Conservation (phyloP, 768 basidiomycete genomes). For the Amanita inopinata region DNA sequence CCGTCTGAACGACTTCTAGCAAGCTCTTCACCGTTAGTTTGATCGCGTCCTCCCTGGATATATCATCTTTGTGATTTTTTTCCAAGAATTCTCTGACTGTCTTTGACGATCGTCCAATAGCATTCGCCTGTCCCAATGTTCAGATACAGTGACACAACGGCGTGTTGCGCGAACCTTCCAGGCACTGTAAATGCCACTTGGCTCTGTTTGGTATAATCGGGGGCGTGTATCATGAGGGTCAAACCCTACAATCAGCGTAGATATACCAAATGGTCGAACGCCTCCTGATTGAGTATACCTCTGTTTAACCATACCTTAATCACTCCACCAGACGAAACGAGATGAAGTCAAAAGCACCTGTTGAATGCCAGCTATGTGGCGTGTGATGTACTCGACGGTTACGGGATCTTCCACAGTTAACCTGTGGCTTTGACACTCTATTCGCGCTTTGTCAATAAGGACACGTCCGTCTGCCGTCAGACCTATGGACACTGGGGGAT, state of each 20-base stretch:
- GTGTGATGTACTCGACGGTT: constrained; percentile 95
- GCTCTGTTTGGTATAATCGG: constrained; percentile 93
- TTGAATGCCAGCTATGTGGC: constrained; percentile 97
- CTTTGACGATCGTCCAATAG: constrained; percentile 95
- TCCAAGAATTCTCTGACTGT: constrained; percentile 98
- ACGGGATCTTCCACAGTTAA: constrained; percentile 98
- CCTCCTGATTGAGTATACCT: constrained; percentile 98
- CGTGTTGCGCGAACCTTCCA: constrained; percentile 71
- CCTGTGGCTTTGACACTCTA: constrained; percentile 96
- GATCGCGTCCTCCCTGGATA: constrained; percentile 82
- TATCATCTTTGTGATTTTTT: constrained; percentile 92
- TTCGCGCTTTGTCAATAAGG: constrained; percentile 93
- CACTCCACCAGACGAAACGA: neutral
- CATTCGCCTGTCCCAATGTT: constrained; percentile 68
- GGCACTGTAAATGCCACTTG: constrained; percentile 93
- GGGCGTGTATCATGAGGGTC: constrained; percentile 87
- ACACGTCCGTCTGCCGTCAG: constrained; percentile 96
- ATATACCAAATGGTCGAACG: constrained; percentile 96
- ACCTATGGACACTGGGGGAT: constrained; percentile 38
- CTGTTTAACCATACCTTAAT: constrained; percentile 27
- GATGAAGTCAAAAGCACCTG: constrained; percentile 47
- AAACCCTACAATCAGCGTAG: constrained; percentile 93
- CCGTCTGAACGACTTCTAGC: constrained; percentile 96
- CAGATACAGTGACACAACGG: neutral
- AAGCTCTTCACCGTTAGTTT: constrained; percentile 93